phyloP scores from a whole-genome alignment of 768 basidiomycete genomes.

The Trametes punicea region DNA sequence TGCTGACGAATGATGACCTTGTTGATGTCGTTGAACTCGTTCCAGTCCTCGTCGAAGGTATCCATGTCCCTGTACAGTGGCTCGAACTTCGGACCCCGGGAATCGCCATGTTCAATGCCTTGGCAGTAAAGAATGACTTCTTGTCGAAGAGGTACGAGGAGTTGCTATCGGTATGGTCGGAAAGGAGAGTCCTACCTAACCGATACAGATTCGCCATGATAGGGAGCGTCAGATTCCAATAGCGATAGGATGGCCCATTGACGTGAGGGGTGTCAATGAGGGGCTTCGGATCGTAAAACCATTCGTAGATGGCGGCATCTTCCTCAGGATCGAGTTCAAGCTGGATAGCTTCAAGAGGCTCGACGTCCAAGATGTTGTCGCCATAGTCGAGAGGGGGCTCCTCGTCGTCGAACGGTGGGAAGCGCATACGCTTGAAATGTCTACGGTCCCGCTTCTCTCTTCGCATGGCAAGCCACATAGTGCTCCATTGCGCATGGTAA shows the following conservation, averaged over 20 bases:
- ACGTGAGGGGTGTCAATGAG: constrained; percentile 86
- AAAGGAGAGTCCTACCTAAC: constrained; percentile 88
- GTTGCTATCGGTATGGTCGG: constrained; percentile 89
- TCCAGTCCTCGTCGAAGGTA: constrained; percentile 97
- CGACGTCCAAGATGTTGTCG: constrained; percentile 97
- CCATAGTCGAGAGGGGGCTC: constrained; percentile 99
- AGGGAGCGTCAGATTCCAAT: constrained; percentile 90
- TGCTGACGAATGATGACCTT: constrained; percentile 99
- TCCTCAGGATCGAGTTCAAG: constrained; percentile 91
- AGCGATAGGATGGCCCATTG: constrained; percentile 91
- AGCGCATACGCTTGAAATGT: constrained; percentile 99
- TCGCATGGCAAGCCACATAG: constrained; percentile 99
- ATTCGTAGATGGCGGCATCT: constrained; percentile 87
- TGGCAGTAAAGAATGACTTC: constrained; percentile 96
- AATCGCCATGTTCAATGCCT: constrained; percentile 94
- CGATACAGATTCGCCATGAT: constrained; percentile 97
- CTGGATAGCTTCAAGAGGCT: constrained; percentile 97
- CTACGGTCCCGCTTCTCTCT: constrained; percentile 97
- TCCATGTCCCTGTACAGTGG: constrained; percentile 97
- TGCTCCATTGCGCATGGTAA: constrained; percentile 99
- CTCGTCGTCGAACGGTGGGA: constrained; percentile 99
- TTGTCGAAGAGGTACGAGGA: constrained; percentile 95
- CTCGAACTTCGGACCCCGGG: constrained; percentile 99
- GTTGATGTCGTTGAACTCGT: constrained; percentile 99
- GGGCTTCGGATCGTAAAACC: constrained; percentile 98